Evolutionary conservation across 2,329 filamentous ascomycete genomes (phyloP).

Genomic region (Alternaria solani): DNA sequence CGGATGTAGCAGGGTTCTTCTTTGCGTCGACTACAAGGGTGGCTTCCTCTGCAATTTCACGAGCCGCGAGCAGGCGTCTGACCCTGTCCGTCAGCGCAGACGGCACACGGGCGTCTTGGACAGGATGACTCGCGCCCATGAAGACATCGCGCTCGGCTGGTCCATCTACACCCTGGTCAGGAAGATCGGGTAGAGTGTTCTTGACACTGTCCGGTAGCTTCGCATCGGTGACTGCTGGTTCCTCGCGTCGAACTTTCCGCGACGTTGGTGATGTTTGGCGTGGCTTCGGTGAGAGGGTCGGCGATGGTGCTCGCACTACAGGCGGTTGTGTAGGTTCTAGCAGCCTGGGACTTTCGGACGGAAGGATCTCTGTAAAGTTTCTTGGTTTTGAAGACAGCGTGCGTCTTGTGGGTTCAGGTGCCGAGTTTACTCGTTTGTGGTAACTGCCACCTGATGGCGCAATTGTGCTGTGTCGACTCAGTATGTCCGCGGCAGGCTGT

Average conservation of each 20-base stretch:
- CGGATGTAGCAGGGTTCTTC: slow-evolving; percentile 23
- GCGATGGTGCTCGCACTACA: slow-evolving; percentile 21
- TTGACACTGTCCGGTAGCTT: slow-evolving; percentile 27
- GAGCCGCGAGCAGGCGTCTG: slow-evolving; percentile 30
- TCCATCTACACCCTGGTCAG: slow-evolving; percentile 11
- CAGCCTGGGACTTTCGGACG: slow-evolving; percentile 31
- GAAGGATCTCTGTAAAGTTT: slow-evolving; percentile 32
- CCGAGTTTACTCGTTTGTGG: slow-evolving; percentile 47
- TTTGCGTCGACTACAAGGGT: slow-evolving; percentile 11
- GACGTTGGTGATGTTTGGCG: slow-evolving; percentile 27
- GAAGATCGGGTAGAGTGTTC: slow-evolving; percentile 33
- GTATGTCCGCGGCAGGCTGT: slow-evolving; percentile 46
- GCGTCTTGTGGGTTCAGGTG: slow-evolving; percentile 37
- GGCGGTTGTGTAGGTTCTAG: slow-evolving; percentile 18
- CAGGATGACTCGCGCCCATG: slow-evolving; percentile 22
- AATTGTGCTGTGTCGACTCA: slow-evolving; percentile 41
- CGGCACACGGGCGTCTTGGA: slow-evolving; percentile 31
- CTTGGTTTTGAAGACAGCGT: slow-evolving; percentile 20
- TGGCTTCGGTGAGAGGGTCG: slow-evolving; percentile 28
- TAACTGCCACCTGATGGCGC: slow-evolving; percentile 24
- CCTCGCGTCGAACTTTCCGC: slow-evolving; percentile 20
- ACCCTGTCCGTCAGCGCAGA: slow-evolving; percentile 39
- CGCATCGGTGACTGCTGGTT: slow-evolving; percentile 7
- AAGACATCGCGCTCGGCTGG: slow-evolving; percentile 19
- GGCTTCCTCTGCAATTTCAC: slow-evolving; percentile 25